Conservation (phyloP, 306 rosid species). For the Sphenostylis stenocarpa region DNA sequence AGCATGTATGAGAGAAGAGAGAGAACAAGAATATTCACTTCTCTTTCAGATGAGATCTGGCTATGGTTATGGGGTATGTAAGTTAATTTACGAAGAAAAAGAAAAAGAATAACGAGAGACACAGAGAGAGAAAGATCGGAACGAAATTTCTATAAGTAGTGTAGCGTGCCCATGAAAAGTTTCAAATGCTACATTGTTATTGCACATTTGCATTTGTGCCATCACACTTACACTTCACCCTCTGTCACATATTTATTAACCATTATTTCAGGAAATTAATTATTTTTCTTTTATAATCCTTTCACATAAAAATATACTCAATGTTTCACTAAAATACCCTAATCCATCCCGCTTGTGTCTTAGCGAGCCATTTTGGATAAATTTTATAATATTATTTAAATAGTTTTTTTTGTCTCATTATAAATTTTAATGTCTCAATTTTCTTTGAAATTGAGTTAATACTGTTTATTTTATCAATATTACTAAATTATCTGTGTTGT, state of each 20-base stretch:
- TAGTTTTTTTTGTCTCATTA: too few species aligned
- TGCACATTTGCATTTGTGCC: slow-evolving; percentile 10
- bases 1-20: background rate
- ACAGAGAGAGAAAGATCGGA: background rate
- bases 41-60: slow-evolving; percentile 43
- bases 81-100: slow-evolving; percentile 19
- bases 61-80: slow-evolving; percentile 28
- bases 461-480: too few species aligned
- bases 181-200: background rate
- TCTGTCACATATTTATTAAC: background rate
- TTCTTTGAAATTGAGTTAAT: too few species aligned
- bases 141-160: slow-evolving; percentile 20
- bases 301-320: background rate
- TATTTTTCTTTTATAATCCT: background rate
- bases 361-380: background rate
- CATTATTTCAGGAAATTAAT: background rate
- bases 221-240: background rate
- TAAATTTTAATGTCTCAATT: too few species aligned
- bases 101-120: background rate
- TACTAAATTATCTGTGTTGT: too few species aligned
- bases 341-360: background rate
- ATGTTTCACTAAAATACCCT: background rate
- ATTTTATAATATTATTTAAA: too few species aligned
- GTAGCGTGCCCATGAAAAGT: background rate
- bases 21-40: slow-evolving; percentile 29